phyloP scores from a whole-genome alignment of 495 filamentous ascomycete genomes.

The Hyaloscypha bicolor region DNA sequence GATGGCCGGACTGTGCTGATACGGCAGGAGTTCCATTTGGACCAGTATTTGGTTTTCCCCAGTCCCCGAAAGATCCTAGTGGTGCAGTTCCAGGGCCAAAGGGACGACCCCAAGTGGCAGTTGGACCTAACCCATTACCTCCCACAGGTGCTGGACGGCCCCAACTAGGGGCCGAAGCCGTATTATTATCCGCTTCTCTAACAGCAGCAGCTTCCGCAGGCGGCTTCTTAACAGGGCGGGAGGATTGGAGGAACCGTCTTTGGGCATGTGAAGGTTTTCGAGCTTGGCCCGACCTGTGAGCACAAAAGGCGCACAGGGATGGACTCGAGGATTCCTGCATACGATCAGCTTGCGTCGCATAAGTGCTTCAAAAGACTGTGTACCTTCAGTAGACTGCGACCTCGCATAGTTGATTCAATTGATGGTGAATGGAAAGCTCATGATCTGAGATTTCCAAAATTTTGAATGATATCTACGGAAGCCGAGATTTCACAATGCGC shows the following conservation, averaged over 20 bases:
- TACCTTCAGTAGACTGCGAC: slow-evolving; percentile 31
- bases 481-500: slow-evolving; percentile 10
- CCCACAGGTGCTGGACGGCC: slow-evolving; percentile 1
- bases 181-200: slow-evolving; percentile 14
- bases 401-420: slow-evolving; percentile 28
- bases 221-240: slow-evolving; percentile 20
- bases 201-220: slow-evolving; percentile 21
- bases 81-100: not conserved
- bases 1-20: not conserved
- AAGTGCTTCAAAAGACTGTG: not conserved
- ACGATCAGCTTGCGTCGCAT: slow-evolving; percentile 15
- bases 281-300: slow-evolving; percentile 30
- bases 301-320: slow-evolving; percentile 34
- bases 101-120: slow-evolving; percentile 16
- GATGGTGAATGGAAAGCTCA: slow-evolving; percentile 4
- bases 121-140: slow-evolving; percentile 10
- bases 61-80: not conserved
- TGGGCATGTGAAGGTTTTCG: slow-evolving; percentile 26
- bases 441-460: slow-evolving; percentile 8
- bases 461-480: slow-evolving; percentile 12
- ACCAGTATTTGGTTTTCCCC: slow-evolving; percentile 3
- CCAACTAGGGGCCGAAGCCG: slow-evolving; percentile 3
- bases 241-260: slow-evolving; percentile 31
- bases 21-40: not conserved
- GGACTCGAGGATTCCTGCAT: slow-evolving; percentile 30